phyloP scores from a whole-genome alignment of 1,139 yeast genomes.

The Debaryomycetaceae sp. region DNA sequence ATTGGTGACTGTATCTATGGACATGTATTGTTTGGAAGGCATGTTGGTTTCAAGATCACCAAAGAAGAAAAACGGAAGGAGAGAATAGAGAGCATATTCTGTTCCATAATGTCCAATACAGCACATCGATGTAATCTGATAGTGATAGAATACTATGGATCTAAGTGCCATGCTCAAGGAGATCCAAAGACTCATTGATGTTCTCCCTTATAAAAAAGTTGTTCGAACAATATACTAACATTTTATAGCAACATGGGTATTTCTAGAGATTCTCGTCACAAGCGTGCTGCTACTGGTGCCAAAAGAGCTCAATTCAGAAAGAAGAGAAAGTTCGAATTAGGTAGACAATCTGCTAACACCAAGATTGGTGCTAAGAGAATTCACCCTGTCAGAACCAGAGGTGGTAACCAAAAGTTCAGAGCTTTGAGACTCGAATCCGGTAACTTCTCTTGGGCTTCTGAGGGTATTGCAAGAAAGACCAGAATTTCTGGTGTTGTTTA shows the following conservation, averaged over 20 bases:
- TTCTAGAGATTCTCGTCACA: conserved; percentile 99
- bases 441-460: conserved; percentile 99
- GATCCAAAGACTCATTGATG: too few relatives aligned
- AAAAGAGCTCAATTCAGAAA: conserved; percentile 99
- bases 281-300: conserved; percentile 99
- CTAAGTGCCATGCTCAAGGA: too few relatives aligned
- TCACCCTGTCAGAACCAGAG: conserved; percentile 99
- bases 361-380: conserved; percentile 98
- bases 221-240: conserved; percentile 22
- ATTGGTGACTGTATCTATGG: too few relatives aligned
- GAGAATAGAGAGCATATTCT: too few relatives aligned
- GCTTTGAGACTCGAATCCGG: conserved; percentile 99
- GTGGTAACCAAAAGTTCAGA: conserved; percentile 99
- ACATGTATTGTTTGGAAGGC: too few relatives aligned
- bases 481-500: conserved; percentile 96
- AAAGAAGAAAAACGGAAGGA: too few relatives aligned
- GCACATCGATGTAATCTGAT: too few relatives aligned
- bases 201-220: too few relatives aligned
- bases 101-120: too few relatives aligned
- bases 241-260: conserved; percentile 73
- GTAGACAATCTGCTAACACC: conserved; percentile 99
- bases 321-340: conserved; percentile 99
- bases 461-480: conserved; percentile 98
- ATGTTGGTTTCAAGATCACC: too few relatives aligned
- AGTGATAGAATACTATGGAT: too few relatives aligned